phyloP scores from a whole-genome alignment of 352 stramenopile genomes.

The Albugo candida region DNA sequence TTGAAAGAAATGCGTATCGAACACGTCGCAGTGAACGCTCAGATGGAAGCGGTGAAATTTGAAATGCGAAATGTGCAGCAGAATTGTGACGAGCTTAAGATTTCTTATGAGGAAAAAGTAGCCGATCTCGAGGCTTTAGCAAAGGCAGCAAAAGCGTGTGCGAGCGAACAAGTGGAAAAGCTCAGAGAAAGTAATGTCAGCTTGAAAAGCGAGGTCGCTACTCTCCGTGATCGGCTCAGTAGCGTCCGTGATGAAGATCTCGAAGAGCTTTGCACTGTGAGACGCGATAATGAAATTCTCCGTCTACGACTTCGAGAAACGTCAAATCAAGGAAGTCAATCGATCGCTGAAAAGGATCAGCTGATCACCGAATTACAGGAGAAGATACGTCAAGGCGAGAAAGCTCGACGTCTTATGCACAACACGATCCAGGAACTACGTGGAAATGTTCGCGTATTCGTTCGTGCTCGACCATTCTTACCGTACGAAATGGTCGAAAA shows the following conservation, averaged over 20 bases:
- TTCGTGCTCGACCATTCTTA: slow-evolving; percentile 82
- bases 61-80: slow-evolving; percentile 38
- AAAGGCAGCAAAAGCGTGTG: slow-evolving; percentile 15
- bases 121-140: slow-evolving; percentile 16
- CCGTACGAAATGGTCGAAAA: slow-evolving; percentile 37
- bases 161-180: slow-evolving; percentile 26
- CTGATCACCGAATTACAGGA: slow-evolving; percentile 52
- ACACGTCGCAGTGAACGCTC: slow-evolving; percentile 51
- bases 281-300: slow-evolving; percentile 51
- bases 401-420: slow-evolving; percentile 86
- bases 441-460: slow-evolving; percentile 97
- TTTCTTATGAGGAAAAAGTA: slow-evolving; percentile 6
- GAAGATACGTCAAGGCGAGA: slow-evolving; percentile 56
- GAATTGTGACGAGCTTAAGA: slow-evolving; percentile 13
- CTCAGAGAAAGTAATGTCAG: slow-evolving; percentile 54
- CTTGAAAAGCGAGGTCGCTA: slow-evolving; percentile 55
- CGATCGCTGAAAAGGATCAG: slow-evolving; percentile 47
- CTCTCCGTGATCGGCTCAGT: slow-evolving; percentile 24
- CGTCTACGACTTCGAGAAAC: slow-evolving; percentile 43
- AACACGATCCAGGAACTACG: slow-evolving; percentile 98
- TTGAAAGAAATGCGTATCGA: slow-evolving; percentile 49
- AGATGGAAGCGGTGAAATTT: slow-evolving; percentile 49
- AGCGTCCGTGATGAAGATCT: slow-evolving; percentile 35
- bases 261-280: slow-evolving; percentile 47
- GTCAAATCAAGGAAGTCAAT: slow-evolving; percentile 33